These are phyloP conservation scores for Coniochaeta pulveracea DNA, from an alignment of 2,329 filamentous ascomycete species.

Conservation along the genomic window DNA sequence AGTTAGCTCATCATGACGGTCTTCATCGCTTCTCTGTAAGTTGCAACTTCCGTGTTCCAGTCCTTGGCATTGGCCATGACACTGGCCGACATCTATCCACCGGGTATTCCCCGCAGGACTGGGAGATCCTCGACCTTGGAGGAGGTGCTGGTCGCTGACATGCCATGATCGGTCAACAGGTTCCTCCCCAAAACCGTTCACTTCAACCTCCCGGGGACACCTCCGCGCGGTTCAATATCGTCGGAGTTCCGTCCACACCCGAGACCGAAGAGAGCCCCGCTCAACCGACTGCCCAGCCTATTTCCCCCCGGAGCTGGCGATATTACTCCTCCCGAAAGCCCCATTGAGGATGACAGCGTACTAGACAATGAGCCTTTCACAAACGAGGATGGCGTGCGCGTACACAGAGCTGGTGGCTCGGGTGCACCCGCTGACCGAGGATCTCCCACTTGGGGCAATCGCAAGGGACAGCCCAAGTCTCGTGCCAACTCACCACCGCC, in stretches of 20 bases:
- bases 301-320: conserved; percentile 36
- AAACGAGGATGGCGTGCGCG: conserved; percentile 46
- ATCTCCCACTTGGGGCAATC: conserved; percentile 65
- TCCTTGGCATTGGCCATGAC: not conserved
- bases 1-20: conserved; percentile 30
- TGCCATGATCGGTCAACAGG: conserved; percentile 32
- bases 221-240: conserved; percentile 24
- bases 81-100: not conserved
- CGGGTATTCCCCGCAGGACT: not conserved
- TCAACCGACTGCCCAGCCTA: conserved; percentile 36
- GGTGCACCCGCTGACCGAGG: conserved; percentile 61
- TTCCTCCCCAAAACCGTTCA: conserved; percentile 89
- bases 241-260: conserved; percentile 9
- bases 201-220: conserved; percentile 58
- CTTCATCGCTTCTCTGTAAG: conserved; percentile 34
- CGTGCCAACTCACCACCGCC: conserved; percentile 64
- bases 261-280: conserved; percentile 12
- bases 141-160: conserved; percentile 6
- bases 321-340: conserved; percentile 45
- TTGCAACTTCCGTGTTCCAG: conserved; percentile 1
- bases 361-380: conserved; percentile 35
- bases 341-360: conserved; percentile 32
- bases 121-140: too few species aligned
- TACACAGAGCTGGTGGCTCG: too few species aligned
- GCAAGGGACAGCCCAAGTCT: conserved; percentile 68